These are phyloP conservation scores for Suillus subaureus DNA, from an alignment of 768 basidiomycete genomes.

Conservation along the genomic window DNA sequence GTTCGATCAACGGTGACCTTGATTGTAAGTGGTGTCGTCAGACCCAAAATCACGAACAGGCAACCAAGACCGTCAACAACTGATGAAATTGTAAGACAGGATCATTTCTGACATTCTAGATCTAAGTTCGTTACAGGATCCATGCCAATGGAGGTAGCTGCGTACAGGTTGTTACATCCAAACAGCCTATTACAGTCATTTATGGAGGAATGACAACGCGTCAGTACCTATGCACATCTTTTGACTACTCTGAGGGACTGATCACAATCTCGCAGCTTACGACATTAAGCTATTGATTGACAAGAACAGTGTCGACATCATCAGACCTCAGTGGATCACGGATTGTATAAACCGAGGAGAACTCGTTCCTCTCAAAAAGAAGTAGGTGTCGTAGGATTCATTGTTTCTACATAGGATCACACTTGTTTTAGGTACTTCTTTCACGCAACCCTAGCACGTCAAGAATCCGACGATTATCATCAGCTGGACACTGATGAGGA, in stretches of 20 bases:
- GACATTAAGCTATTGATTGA: conserved; percentile 71
- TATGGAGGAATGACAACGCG: conserved; percentile 73
- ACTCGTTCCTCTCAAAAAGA: conserved; percentile 63
- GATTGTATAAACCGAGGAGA: conserved; percentile 70
- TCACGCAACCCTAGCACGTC: conserved; percentile 60
- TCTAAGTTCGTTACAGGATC: conserved; percentile 49
- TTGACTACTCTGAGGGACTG: background rate
- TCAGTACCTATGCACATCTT: conserved; percentile 38
- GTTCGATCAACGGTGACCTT: background rate
- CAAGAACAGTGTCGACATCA: conserved; percentile 69
- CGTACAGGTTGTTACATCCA: conserved; percentile 59
- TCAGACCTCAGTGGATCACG: conserved; percentile 80
- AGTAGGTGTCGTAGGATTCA: conserved; percentile 42
- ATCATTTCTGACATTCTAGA: background rate
- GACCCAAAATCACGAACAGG: conserved; percentile 72
- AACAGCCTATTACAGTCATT: conserved; percentile 56
- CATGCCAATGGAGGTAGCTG: conserved; percentile 68
- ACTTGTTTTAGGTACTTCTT: conserved; percentile 67
- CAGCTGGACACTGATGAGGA: conserved; percentile 41
- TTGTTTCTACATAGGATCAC: background rate
- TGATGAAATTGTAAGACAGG: conserved; percentile 62
- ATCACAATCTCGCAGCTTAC: conserved; percentile 48
- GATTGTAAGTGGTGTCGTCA: conserved; percentile 65
- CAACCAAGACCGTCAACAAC: conserved; percentile 66
- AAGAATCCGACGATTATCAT: conserved; percentile 53